Conservation (phyloP, 257 asterid genomes). For the Salvia miltiorrhiza region DNA sequence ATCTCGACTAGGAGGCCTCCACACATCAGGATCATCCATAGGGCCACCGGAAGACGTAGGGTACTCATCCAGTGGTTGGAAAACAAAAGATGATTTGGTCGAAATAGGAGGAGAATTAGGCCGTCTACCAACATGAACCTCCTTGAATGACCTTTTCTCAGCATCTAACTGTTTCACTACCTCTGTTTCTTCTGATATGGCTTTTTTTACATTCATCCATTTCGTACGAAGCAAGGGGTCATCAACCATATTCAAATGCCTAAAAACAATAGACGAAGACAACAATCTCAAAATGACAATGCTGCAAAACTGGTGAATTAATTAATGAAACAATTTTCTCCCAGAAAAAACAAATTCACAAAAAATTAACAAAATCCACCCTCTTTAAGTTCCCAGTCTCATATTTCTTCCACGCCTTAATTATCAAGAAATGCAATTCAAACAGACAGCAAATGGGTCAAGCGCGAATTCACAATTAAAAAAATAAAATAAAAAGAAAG, state of each 20-base stretch:
- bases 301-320: background rate
- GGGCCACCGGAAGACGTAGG: conserved; percentile 80
- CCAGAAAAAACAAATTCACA: background rate
- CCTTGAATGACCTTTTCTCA: conserved; percentile 84
- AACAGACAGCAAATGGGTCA: background rate
- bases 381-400: background rate
- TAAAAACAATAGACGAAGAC: conserved; percentile 13
- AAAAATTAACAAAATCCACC: background rate
- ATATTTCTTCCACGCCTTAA: conserved; percentile 1
- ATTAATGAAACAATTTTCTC: background rate
- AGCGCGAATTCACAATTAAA: background rate
- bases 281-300: conserved; percentile 10
- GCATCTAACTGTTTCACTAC: conserved; percentile 94
- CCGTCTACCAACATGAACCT: conserved; percentile 65
- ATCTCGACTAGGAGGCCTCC: conserved; percentile 98
- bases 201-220: conserved; percentile 95
- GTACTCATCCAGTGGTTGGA: conserved; percentile 92
- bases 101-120: conserved; percentile 92
- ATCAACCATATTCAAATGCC: conserved; percentile 85
- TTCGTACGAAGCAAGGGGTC: conserved; percentile 82
- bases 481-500: background rate
- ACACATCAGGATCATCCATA: conserved; percentile 99
- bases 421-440: background rate
- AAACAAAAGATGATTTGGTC: conserved; percentile 77
- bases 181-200: conserved; percentile 91